Conservation (phyloP, 345 rosid species). For the Geranium brycei region DNA sequence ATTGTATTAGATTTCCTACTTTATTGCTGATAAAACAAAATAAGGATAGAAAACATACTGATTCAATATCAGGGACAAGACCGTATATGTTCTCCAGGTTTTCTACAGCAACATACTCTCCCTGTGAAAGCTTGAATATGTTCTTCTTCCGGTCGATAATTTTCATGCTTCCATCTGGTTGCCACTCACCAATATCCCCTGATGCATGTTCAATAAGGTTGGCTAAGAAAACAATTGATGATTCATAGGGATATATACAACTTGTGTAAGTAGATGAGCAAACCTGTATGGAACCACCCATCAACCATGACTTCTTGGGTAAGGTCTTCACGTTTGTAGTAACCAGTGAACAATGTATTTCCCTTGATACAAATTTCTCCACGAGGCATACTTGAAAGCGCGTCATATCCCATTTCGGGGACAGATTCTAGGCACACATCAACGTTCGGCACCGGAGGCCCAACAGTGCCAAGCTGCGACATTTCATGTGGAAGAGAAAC, state of each 20-base stretch:
- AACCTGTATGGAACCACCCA: constrained; percentile 98
- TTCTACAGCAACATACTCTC: constrained; percentile 96
- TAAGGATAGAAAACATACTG: constrained; percentile 25
- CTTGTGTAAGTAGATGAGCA: constrained; percentile 2
- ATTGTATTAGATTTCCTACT: too few relatives aligned
- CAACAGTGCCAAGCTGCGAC: constrained; percentile 78
- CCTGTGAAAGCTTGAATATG: constrained; percentile 93
- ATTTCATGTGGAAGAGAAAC: constrained; percentile 74
- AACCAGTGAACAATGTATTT: constrained; percentile 65
- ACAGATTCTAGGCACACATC: constrained; percentile 84
- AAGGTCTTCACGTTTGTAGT: constrained; percentile 84
- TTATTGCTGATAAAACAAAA: neutral
- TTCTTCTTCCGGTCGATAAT: constrained; percentile 89
- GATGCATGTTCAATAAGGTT: constrained; percentile 11
- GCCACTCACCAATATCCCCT: constrained; percentile 99
- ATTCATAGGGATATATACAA: neutral
- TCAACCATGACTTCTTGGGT: constrained; percentile 70
- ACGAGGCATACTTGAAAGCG: constrained; percentile 63
- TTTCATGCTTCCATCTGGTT: constrained; percentile 87
- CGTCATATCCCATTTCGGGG: constrained; percentile 93
- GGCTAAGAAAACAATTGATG: neutral
- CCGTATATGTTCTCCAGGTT: constrained; percentile 82
- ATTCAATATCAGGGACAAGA: constrained; percentile 48
- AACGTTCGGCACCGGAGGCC: constrained; percentile 95
- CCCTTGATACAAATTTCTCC: constrained; percentile 89